Evolutionary conservation across 345 rosid species (phyloP).

Genomic region (Rhodamnia argentea): DNA sequence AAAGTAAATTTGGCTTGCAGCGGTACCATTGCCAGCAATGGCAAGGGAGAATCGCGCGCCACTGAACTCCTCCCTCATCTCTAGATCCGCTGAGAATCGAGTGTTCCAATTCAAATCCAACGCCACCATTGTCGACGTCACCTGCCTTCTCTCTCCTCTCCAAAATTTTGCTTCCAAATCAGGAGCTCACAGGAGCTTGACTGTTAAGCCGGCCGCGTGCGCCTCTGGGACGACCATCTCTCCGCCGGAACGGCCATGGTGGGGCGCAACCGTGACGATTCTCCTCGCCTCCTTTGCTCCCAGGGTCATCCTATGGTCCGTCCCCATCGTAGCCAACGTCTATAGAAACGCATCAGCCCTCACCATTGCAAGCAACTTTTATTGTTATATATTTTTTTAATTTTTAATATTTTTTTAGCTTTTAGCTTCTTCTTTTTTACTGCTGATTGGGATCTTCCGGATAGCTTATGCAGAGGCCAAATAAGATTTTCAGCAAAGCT

Average conservation of each 20-base stretch:
- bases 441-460: too few relatives aligned
- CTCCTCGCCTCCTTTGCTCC: slow-evolving; percentile 76
- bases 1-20: too few relatives aligned
- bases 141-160: neutral
- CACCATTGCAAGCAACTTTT: too few relatives aligned
- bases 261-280: slow-evolving; percentile 80
- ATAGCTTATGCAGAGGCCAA: too few relatives aligned
- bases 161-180: neutral
- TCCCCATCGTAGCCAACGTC: slow-evolving; percentile 75
- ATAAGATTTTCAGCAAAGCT: too few relatives aligned
- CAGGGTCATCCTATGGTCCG: slow-evolving; percentile 77
- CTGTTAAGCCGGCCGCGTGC: slow-evolving; percentile 19
- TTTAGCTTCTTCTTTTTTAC: too few relatives aligned
- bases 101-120: slow-evolving; percentile 7
- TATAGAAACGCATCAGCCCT: slow-evolving; percentile 38
- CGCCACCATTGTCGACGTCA: neutral
- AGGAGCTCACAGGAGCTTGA: slow-evolving; percentile 1
- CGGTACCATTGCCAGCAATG: too few relatives aligned
- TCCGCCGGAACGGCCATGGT: slow-evolving; percentile 51
- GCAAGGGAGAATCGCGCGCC: neutral
- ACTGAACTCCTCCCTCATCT: neutral
- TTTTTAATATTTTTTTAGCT: too few relatives aligned
- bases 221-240: slow-evolving; percentile 23
- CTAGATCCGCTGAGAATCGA: slow-evolving; percentile 7
- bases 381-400: too few relatives aligned